Conservation (phyloP, 2,329 filamentous ascomycete species). For the Pseudocercospora pini-densiflorae region DNA sequence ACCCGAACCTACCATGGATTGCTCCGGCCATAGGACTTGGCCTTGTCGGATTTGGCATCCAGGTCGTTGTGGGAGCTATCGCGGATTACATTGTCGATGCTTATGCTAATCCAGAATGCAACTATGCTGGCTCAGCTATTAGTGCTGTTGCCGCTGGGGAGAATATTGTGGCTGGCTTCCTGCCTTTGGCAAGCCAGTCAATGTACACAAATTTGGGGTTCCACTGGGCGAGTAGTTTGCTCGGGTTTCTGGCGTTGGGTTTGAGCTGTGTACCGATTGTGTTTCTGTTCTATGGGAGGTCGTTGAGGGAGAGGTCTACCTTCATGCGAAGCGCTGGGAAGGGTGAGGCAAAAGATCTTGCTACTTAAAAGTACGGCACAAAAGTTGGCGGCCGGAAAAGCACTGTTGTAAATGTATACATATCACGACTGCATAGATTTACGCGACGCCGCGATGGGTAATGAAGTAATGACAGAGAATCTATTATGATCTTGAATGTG, state of each 20-base stretch:
- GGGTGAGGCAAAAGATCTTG: not conserved
- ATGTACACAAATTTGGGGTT: constrained; percentile 56
- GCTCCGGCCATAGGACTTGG: constrained; percentile 52
- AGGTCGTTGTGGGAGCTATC: constrained; percentile 51
- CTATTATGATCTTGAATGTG: not conserved
- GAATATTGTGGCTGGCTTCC: constrained; percentile 54
- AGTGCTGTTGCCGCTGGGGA: constrained; percentile 55
- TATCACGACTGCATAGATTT: not conserved
- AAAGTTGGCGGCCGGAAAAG: not conserved
- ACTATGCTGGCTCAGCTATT: constrained; percentile 56
- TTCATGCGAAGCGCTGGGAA: constrained; percentile 37
- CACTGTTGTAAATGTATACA: not conserved
- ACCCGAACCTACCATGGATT: constrained; percentile 51
- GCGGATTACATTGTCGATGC: constrained; percentile 57
- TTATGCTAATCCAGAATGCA: constrained; percentile 45
- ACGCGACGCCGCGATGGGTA: not conserved
- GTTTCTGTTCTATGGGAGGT: constrained; percentile 43
- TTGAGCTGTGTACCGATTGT: constrained; percentile 53
- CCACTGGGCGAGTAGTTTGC: constrained; percentile 54
- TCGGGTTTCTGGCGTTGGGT: constrained; percentile 50
- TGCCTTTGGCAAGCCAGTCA: constrained; percentile 52
- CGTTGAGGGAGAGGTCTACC: constrained; percentile 39
- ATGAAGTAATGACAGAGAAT: not conserved
- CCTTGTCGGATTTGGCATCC: constrained; percentile 57
- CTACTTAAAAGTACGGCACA: not conserved